phyloP scores from a whole-genome alignment of 805 yeast genomes.

The Spathaspora arborariae region DNA sequence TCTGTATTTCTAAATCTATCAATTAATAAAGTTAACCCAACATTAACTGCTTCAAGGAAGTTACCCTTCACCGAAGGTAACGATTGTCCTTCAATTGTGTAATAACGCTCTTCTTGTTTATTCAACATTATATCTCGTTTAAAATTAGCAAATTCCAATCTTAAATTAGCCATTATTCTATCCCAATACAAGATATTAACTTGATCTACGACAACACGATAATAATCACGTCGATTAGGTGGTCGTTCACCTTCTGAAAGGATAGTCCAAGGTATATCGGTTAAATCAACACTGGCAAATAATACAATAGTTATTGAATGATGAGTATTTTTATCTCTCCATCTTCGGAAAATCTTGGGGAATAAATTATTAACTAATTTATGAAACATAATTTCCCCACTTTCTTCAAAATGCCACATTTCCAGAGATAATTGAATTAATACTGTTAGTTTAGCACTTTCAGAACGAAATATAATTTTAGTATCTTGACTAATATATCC shows the following conservation, averaged over 20 bases:
- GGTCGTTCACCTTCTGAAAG: slow-evolving; percentile 71
- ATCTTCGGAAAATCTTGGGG: slow-evolving; percentile 81
- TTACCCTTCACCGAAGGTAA: slow-evolving; percentile 90
- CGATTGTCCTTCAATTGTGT: slow-evolving; percentile 54
- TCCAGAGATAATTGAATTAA: slow-evolving; percentile 87
- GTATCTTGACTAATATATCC: slow-evolving; percentile 75
- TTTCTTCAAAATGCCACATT: slow-evolving; percentile 98
- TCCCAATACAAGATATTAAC: slow-evolving; percentile 87
- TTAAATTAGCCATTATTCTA: slow-evolving; percentile 80
- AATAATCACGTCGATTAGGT: slow-evolving; percentile 69
- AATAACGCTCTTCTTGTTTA: slow-evolving; percentile 12
- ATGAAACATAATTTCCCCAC: slow-evolving; percentile 91
- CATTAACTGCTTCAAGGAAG: slow-evolving; percentile 77
- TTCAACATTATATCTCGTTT: slow-evolving; percentile 66
- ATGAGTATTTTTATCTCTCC: slow-evolving; percentile 85
- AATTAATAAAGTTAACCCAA: slow-evolving; percentile 73
- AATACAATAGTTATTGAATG: slow-evolving; percentile 87
- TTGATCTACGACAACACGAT: slow-evolving; percentile 92
- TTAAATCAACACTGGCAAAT: slow-evolving; percentile 75
- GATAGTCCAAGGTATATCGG: slow-evolving; percentile 49
- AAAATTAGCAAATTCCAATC: slow-evolving; percentile 82
- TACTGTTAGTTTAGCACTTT: slow-evolving; percentile 79
- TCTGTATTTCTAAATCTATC: slow-evolving; percentile 83
- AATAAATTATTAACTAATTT: slow-evolving; percentile 87
- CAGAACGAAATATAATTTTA: slow-evolving; percentile 82